Evolutionary conservation across 495 filamentous ascomycete species (phyloP).

Genomic region (Annulohypoxylon moriforme): DNA sequence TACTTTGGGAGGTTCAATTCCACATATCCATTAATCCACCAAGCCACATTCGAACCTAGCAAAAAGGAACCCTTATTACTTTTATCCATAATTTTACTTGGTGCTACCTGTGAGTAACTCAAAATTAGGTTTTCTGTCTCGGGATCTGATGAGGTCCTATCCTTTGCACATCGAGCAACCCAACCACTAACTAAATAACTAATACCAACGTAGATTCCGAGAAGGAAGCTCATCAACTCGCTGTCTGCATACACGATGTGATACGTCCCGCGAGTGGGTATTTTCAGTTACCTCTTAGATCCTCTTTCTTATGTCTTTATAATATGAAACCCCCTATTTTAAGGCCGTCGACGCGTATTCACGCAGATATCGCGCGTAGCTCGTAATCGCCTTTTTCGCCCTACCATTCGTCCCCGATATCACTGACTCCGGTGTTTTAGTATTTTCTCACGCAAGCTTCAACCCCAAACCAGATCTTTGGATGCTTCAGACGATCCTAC

Average conservation of each 20-base stretch:
- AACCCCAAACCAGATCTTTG: conserved; percentile 62
- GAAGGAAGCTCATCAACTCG: conserved; percentile 65
- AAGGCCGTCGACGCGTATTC: not conserved
- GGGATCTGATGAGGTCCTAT: not conserved
- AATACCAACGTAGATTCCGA: conserved; percentile 47
- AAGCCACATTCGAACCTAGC: conserved; percentile 62
- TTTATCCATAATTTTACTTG: conserved; percentile 62
- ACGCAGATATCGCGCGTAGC: not conserved
- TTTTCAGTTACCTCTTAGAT: not conserved
- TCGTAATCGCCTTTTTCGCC: not conserved
- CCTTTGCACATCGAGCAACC: too few relatives aligned
- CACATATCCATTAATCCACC: conserved; percentile 65
- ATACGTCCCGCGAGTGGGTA: conserved; percentile 55
- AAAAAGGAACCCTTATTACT: conserved; percentile 60
- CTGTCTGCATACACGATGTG: conserved; percentile 63
- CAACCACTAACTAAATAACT: not conserved
- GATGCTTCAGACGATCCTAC: conserved; percentile 66
- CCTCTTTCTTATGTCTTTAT: not conserved
- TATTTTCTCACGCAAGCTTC: conserved; percentile 58
- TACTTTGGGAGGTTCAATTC: conserved; percentile 68
- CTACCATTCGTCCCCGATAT: not conserved
- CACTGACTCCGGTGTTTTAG: conserved; percentile 14
- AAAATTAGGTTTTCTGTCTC: not conserved
- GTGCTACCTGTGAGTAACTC: conserved; percentile 57
- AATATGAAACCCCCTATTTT: not conserved